Base-by-base conservation (phyloP, 208 protist species). In the Lotmaria passim region DNA sequence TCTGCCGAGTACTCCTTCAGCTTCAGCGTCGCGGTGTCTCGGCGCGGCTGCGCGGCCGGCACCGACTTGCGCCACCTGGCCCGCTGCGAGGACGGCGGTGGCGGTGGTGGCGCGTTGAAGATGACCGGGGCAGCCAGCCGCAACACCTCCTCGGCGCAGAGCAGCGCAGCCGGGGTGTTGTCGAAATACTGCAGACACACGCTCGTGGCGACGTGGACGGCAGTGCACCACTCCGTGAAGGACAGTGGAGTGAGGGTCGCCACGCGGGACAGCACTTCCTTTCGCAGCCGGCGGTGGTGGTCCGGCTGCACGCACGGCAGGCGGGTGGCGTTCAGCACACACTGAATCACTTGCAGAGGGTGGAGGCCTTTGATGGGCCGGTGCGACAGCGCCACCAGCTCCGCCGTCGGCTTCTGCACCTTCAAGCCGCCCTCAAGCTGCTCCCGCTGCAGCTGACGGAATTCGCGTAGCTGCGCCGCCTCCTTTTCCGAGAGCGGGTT, bases 401-500 rank as follows among this genome's bases (percentile, higher is more conserved):
- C 80, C 26, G 82, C 79, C 28, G 84, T 67, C 7, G 76, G 66
- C 14, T 83, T 78, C 10, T 79, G 78, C 11, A 83, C 79, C 39
- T 77, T 78, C n/a, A 87, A 68, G 15, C 82, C 91, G 38, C 73
- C 81, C 47, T 92, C 89, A 3, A 86, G 70, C 71, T 90, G 75
- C 70, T 90, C 83, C 0, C 67, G 78, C 57, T 69, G 82, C 44
- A 56, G 41, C 46, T 68, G 73, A 12, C 66, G 31, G 61, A 90
- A 88, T 36, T 83, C 75, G n/a, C 63, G 58, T 3, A 96, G 82
- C 47, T 83, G 75, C n/a, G 46, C 48, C 1, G 69, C 79, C 69
- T 96, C 92, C 50, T 82, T 82, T 48, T 93, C 82, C 0, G 78
- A 77, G 19, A 96, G 82, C 26, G 92, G 92, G 64, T 91, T 60